phyloP scores from a whole-genome alignment of 768 basidiomycete species.

The Fomitopsis serialis region DNA sequence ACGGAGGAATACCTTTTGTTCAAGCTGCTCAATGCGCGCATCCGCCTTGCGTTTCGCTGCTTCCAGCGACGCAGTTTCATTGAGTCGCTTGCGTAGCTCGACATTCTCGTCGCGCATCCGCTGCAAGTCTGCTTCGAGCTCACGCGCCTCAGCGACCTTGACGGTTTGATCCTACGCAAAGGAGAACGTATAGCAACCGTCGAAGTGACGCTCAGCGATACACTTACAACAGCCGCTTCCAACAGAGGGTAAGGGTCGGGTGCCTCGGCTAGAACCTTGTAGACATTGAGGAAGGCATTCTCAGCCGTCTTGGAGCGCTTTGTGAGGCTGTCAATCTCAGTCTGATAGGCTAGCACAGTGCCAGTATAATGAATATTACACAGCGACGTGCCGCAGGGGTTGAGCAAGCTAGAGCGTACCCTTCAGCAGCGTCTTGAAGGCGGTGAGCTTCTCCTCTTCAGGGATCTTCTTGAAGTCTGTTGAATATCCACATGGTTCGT shows the following conservation, averaged over 20 bases:
- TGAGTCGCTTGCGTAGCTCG: conserved; percentile 65
- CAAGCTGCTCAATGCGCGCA: conserved; percentile 66
- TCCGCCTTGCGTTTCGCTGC: conserved; percentile 74
- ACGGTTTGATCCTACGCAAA: conserved; percentile 82
- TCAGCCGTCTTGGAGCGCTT: conserved; percentile 89
- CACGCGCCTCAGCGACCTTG: conserved; percentile 74
- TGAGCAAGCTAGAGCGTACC: conserved; percentile 39
- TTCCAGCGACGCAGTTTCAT: conserved; percentile 60
- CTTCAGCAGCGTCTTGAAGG: conserved; percentile 89
- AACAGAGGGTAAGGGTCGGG: conserved; percentile 97
- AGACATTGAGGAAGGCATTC: conserved; percentile 93
- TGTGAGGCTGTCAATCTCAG: conserved; percentile 93
- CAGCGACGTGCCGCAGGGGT: neutral
- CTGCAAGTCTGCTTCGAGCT: conserved; percentile 70
- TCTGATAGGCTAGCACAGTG: conserved; percentile 71
- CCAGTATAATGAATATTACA: neutral
- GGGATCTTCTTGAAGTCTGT: conserved; percentile 95
- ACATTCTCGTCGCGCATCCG: conserved; percentile 77
- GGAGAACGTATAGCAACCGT: neutral
- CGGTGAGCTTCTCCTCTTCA: conserved; percentile 80
- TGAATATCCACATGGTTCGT: neutral
- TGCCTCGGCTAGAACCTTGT: conserved; percentile 94
- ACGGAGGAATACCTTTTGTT: conserved; percentile 52
- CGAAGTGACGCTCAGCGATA: neutral
- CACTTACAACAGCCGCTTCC: conserved; percentile 81